Evolutionary conservation across 164 flowering plant species (phyloP).

Genomic region (Kingdonia uniflora): DNA sequence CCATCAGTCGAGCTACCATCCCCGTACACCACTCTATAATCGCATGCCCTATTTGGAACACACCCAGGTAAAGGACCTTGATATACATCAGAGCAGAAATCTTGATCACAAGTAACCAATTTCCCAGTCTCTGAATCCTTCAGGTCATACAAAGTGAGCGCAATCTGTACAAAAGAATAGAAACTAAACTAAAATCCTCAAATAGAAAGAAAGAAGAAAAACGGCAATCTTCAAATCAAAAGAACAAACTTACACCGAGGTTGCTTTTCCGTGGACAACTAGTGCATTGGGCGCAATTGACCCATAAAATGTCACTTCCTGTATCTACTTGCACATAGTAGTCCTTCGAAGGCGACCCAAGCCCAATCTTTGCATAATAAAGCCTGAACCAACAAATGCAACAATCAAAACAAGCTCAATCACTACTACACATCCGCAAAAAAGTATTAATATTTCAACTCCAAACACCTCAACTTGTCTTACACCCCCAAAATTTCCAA

Average conservation of each 20-base stretch:
- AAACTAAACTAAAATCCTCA: background rate
- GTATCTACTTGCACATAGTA: slow-evolving; percentile 90
- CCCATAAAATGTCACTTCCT: slow-evolving; percentile 89
- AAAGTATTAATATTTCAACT: too few relatives aligned
- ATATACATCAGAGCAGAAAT: slow-evolving; percentile 32
- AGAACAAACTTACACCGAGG: slow-evolving; percentile 48
- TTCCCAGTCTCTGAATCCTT: slow-evolving; percentile 47
- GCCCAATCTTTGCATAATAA: slow-evolving; percentile 70
- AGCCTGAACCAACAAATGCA: slow-evolving; percentile 37
- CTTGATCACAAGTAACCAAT: slow-evolving; percentile 50
- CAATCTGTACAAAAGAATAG: slow-evolving; percentile 39
- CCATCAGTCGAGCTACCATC: slow-evolving; percentile 93
- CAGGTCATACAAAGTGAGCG: slow-evolving; percentile 57
- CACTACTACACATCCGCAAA: background rate
- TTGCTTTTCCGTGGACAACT: slow-evolving; percentile 71
- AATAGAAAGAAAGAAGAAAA: background rate
- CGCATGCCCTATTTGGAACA: slow-evolving; percentile 31
- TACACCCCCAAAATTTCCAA: too few relatives aligned
- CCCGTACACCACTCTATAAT: slow-evolving; percentile 65
- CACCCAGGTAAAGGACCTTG: slow-evolving; percentile 31
- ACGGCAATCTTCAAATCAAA: background rate
- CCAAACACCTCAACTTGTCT: too few relatives aligned
- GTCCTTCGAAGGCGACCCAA: slow-evolving; percentile 77
- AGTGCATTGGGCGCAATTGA: slow-evolving; percentile 73
- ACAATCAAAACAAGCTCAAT: background rate